These are phyloP conservation scores for Penicillium turbatum DNA, from an alignment of 495 filamentous ascomycete genomes.

Conservation along the genomic window DNA sequence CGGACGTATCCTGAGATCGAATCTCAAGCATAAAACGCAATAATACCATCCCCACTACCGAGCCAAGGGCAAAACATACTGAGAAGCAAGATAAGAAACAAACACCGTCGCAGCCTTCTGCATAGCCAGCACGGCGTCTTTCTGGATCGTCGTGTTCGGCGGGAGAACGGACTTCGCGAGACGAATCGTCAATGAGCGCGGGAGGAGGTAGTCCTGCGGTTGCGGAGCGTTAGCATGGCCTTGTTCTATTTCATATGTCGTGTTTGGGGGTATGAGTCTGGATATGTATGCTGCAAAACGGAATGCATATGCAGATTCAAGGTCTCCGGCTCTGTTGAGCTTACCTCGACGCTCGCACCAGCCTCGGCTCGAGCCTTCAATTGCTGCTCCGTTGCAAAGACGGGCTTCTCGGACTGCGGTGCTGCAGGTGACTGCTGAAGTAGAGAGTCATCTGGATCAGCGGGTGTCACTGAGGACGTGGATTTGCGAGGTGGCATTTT, in stretches of 20 bases:
- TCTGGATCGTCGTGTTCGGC: conserved; percentile 88
- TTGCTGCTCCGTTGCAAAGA: conserved; percentile 46
- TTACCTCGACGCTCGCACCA: conserved; percentile 44
- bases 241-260: background rate
- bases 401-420: conserved; percentile 23
- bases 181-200: conserved; percentile 88
- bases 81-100: conserved; percentile 78
- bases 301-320: background rate
- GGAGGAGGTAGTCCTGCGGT: conserved; percentile 80
- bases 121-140: conserved; percentile 85
- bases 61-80: conserved; percentile 53
- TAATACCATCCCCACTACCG: background rate
- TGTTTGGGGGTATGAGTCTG: no score
- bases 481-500: conserved; percentile 39
- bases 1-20: background rate
- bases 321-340: background rate
- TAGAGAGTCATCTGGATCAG: conserved; percentile 21
- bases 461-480: conserved; percentile 30
- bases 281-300: background rate
- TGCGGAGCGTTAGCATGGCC: conserved; percentile 1
- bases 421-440: conserved; percentile 17
- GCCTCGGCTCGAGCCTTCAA: conserved; percentile 42
- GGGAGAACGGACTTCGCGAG: conserved; percentile 97
- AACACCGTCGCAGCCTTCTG: conserved; percentile 94
- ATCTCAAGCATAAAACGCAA: no score